A percentile compares a stretch with the other conserved stretches of the same genome.
Evolutionary conservation across 768 basidiomycete species (phyloP).

Genomic region (Leccinellum rugosiceps): DNA sequence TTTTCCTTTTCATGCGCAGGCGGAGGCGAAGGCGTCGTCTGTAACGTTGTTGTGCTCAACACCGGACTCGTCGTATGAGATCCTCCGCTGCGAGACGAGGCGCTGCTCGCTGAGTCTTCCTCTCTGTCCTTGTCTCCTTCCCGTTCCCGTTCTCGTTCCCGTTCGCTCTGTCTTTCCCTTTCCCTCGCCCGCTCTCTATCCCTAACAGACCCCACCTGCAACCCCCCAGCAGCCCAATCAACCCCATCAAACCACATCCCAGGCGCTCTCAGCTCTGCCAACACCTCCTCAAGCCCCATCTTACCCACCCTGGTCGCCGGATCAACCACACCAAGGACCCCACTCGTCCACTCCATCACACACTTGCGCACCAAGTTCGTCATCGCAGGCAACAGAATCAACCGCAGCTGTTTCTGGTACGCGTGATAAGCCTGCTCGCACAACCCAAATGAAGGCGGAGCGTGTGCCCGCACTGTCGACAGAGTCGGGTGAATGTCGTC

Average conservation of each 20-base stretch:
- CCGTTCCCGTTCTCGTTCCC: slow-evolving; percentile 12
- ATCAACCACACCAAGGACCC: slow-evolving; percentile 39
- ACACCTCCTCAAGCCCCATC: slow-evolving; percentile 62
- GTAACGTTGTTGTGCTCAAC: slow-evolving; percentile 66
- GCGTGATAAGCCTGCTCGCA: slow-evolving; percentile 62
- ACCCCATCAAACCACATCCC: slow-evolving; percentile 72
- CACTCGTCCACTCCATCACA: slow-evolving; percentile 58
- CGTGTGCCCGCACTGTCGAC: slow-evolving; percentile 45
- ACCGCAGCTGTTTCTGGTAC: slow-evolving; percentile 55
- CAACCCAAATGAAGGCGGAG: slow-evolving; percentile 60
- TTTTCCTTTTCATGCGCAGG: slow-evolving; percentile 41
- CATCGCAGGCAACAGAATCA: slow-evolving; percentile 63
- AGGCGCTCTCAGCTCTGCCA: slow-evolving; percentile 50
- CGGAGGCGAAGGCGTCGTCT: slow-evolving; percentile 77
- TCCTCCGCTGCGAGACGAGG: slow-evolving; percentile 46
- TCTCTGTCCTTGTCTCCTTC: slow-evolving; percentile 30
- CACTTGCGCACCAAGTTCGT: slow-evolving; percentile 63
- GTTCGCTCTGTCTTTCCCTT: no score
- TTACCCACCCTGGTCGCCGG: slow-evolving; percentile 53
- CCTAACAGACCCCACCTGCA: slow-evolving; percentile 26
- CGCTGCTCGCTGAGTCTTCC: slow-evolving; percentile 46
- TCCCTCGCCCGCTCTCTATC: slow-evolving; percentile 33
- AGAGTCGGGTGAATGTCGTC: slow-evolving; percentile 46
- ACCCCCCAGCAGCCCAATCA: slow-evolving; percentile 48
- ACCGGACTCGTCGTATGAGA: slow-evolving; percentile 71